Conservation (phyloP, 306 rosid genomes). For the Macrotyloma uniflorum region DNA sequence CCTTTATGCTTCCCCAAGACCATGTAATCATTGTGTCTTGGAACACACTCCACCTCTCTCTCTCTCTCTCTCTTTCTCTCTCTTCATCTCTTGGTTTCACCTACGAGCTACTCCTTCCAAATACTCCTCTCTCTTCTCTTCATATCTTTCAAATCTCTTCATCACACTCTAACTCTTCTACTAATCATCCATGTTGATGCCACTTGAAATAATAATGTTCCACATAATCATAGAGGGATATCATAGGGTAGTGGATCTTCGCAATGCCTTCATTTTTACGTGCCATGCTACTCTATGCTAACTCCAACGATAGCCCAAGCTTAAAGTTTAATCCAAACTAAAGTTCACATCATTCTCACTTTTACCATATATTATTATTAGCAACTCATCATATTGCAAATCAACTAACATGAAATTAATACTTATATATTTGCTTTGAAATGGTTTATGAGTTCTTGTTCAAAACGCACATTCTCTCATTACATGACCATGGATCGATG, state of each 20-base stretch:
- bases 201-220: neutral
- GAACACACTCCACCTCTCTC: constrained; percentile 75
- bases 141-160: too few relatives aligned
- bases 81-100: constrained; percentile 19
- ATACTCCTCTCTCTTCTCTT: too few relatives aligned
- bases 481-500: neutral
- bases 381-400: constrained; percentile 27
- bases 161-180: neutral
- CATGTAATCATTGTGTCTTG: constrained; percentile 98
- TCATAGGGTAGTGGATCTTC: neutral
- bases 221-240: too few relatives aligned
- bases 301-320: constrained; percentile 24
- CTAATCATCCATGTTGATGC: constrained; percentile 3
- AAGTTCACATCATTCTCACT: constrained; percentile 21
- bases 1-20: constrained; percentile 95
- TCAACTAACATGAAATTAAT: constrained; percentile 1
- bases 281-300: constrained; percentile 30
- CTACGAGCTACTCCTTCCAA: too few relatives aligned
- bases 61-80: neutral
- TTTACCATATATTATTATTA: constrained; percentile 29
- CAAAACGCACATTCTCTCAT: neutral
- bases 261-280: constrained; percentile 41
- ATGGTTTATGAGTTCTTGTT: neutral
- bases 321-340: constrained; percentile 32
- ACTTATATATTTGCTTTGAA: too few relatives aligned